Evolutionary conservation across 225 moss, liverwort and hornwort genomes (phyloP).

Genomic region (Marchantia paleacea): DNA sequence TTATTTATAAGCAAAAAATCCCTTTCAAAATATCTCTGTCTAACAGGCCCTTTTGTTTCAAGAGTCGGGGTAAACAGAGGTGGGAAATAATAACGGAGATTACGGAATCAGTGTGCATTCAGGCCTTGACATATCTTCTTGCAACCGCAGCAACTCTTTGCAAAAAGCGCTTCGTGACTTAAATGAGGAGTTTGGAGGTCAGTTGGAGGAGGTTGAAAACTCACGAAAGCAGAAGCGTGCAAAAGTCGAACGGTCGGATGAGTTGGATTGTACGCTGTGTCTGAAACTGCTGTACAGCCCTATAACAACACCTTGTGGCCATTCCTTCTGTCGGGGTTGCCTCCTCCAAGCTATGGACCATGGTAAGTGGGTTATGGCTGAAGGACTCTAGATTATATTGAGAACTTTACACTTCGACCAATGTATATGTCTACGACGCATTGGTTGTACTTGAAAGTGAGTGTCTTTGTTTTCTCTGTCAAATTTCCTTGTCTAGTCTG

Average conservation of each 20-base stretch:
- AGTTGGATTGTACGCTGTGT: conserved; percentile 86
- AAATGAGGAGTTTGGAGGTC: conserved; percentile 47
- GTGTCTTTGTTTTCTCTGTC: not conserved
- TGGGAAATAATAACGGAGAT: too few relatives aligned
- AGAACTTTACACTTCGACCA: too few relatives aligned
- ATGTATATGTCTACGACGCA: not conserved
- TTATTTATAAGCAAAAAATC: not conserved
- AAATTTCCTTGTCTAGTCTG: not conserved
- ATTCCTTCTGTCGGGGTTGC: conserved; percentile 79
- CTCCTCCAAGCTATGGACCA: conserved; percentile 94
- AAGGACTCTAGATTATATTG: too few relatives aligned
- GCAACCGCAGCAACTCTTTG: conserved; percentile 27
- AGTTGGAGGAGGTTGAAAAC: conserved; percentile 51
- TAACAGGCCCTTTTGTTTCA: not conserved
- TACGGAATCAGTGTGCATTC: too few relatives aligned
- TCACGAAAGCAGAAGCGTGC: conserved; percentile 48
- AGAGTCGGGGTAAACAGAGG: too few relatives aligned
- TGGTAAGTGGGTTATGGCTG: conserved; percentile 36
- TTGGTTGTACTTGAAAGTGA: not conserved
- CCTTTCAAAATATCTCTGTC: not conserved
- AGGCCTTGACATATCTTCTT: not conserved
- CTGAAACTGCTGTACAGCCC: conserved; percentile 80
- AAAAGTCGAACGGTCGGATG: conserved; percentile 74
- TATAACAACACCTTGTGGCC: conserved; percentile 89
- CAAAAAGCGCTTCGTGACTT: conserved; percentile 31